Percentiles rank a stretch among this genome's conserved stretches.
Conservation (phyloP, 805 yeast genomes). For the Ogataea methanolica region DNA sequence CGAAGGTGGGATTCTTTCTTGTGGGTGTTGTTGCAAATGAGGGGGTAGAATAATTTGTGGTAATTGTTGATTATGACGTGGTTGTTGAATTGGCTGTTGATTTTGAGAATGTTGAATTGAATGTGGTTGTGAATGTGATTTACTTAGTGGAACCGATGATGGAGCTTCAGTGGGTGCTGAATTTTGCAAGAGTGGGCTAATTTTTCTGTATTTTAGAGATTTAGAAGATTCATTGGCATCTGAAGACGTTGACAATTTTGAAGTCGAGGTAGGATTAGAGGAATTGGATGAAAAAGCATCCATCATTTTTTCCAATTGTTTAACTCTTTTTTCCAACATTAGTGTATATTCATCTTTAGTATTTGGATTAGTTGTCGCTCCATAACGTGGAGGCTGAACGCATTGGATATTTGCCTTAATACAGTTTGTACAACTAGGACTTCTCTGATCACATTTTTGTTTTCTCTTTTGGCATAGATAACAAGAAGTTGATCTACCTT, state of each 20-base stretch:
- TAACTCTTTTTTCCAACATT: constrained; percentile 51
- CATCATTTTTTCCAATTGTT: constrained; percentile 44
- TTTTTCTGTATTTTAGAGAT: constrained; percentile 26
- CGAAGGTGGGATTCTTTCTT: neutral
- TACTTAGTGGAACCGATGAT: neutral
- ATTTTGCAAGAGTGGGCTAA: constrained; percentile 17
- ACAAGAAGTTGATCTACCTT: constrained; percentile 55
- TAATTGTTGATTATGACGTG: neutral
- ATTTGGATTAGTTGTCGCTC: constrained; percentile 33
- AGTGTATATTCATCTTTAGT: constrained; percentile 54
- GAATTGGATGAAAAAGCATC: constrained; percentile 21
- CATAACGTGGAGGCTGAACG: constrained; percentile 59
- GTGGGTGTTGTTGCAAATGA: neutral
- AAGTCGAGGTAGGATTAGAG: neutral
- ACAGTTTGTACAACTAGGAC: constrained; percentile 64
- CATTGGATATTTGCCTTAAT: constrained; percentile 58
- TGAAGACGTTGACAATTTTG: neutral
- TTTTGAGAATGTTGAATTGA: neutral
- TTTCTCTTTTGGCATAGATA: constrained; percentile 52
- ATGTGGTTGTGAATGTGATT: neutral
- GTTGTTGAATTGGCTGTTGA: neutral
- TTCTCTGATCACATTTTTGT: constrained; percentile 61
- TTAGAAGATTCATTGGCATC: constrained; percentile 4
- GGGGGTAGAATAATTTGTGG: constrained; percentile 1
- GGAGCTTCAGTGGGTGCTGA: neutral